Conservation (phyloP, 106 monocot species). For the Phalaenopsis aphrodite region DNA sequence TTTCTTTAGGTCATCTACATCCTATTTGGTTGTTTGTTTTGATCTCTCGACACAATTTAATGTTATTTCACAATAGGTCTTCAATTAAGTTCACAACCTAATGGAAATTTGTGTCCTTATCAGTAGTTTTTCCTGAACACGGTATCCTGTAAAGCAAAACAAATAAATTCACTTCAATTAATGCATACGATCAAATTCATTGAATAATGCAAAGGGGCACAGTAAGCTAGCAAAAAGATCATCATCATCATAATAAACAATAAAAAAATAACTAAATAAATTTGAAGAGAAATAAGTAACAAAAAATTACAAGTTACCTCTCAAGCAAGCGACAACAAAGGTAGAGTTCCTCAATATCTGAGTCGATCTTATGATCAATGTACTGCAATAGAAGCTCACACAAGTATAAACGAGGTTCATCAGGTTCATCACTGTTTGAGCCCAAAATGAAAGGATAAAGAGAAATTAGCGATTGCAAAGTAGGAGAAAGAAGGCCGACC, state of each 20-base stretch:
- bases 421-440: slow-evolving; percentile 29
- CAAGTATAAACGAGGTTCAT: slow-evolving; percentile 31
- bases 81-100: background rate
- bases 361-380: slow-evolving; percentile 54
- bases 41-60: background rate
- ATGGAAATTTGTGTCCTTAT: background rate
- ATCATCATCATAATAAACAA: background rate
- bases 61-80: no score
- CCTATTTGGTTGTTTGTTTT: background rate
- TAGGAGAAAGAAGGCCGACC: slow-evolving; percentile 38
- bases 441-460: slow-evolving; percentile 17
- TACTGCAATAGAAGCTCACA: slow-evolving; percentile 66
- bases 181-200: background rate
- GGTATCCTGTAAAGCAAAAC: no score
- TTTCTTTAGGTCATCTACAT: no score
- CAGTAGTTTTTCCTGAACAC: no score
- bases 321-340: slow-evolving; percentile 68
- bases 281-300: background rate
- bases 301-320: slow-evolving; percentile 31
- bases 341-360: slow-evolving; percentile 87
- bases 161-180: background rate
- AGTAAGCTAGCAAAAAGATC: no score
- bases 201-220: background rate
- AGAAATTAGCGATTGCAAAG: slow-evolving; percentile 36
- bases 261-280: background rate